Evolutionary conservation across 495 filamentous ascomycete genomes (phyloP).

Genomic region (Daldinia childiae): DNA sequence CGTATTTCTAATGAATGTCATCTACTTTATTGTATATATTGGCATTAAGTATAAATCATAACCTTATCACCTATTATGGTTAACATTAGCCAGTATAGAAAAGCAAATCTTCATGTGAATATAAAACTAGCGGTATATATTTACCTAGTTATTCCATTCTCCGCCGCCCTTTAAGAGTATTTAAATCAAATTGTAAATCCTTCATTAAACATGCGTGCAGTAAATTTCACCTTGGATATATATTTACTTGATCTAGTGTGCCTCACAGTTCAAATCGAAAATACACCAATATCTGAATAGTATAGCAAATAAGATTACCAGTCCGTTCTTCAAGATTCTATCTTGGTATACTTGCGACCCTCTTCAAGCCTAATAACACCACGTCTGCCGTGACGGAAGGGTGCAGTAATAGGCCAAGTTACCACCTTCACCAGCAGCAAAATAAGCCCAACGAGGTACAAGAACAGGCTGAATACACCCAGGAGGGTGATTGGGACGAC

Average conservation of each 20-base stretch:
- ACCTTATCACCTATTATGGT: too few relatives aligned
- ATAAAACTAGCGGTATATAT: too few relatives aligned
- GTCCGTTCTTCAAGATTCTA: neutral
- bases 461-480: conserved; percentile 15
- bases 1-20: neutral
- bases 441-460: conserved; percentile 12
- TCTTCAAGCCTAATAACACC: conserved; percentile 10
- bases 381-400: conserved; percentile 6
- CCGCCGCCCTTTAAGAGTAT: too few relatives aligned
- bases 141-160: too few relatives aligned
- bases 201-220: too few relatives aligned
- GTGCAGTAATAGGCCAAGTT: conserved; percentile 12
- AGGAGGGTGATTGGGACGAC: conserved; percentile 14
- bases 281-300: too few relatives aligned
- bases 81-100: too few relatives aligned
- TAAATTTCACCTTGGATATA: too few relatives aligned
- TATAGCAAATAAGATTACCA: neutral
- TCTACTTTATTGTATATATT: conserved; percentile 12
- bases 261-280: neutral
- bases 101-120: neutral
- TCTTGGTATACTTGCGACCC: conserved; percentile 7
- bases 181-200: too few relatives aligned
- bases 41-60: too few relatives aligned
- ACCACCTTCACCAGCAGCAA: conserved; percentile 9
- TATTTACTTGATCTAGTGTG: too few relatives aligned